Conservation (phyloP, 2,329 filamentous ascomycete genomes). For the Chaetomium sp. region DNA sequence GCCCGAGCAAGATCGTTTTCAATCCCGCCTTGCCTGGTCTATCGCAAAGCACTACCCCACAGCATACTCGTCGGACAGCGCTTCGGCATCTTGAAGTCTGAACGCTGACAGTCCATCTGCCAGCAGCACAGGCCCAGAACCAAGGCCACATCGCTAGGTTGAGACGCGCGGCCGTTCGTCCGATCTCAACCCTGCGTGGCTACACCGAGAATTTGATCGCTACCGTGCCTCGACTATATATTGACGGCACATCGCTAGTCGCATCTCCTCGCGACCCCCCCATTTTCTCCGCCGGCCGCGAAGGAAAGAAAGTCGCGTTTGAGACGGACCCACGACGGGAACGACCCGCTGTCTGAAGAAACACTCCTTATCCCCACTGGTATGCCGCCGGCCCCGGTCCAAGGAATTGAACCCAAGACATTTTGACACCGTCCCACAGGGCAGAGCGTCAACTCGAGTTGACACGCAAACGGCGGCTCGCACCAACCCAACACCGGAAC, state of each 20-base stretch:
- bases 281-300: background rate
- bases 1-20: background rate
- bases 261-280: background rate
- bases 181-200: constrained; percentile 2
- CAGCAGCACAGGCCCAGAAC: background rate
- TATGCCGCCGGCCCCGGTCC: constrained; percentile 35
- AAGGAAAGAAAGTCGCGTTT: background rate
- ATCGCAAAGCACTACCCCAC: background rate
- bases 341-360: constrained; percentile 29
- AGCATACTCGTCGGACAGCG: background rate
- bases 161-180: constrained; percentile 2
- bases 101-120: background rate
- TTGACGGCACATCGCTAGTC: background rate
- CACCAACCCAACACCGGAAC: constrained; percentile 22
- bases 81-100: background rate
- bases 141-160: background rate
- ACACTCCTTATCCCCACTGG: constrained; percentile 33
- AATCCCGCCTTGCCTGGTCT: background rate
- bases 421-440: constrained; percentile 33
- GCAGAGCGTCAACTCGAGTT: constrained; percentile 25
- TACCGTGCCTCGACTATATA: background rate
- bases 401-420: constrained; percentile 34
- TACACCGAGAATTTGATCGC: background rate
- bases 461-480: constrained; percentile 23
- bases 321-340: constrained; percentile 27